Evolutionary conservation across 441 rosid species (phyloP).

Genomic region (Melastoma candidum): DNA sequence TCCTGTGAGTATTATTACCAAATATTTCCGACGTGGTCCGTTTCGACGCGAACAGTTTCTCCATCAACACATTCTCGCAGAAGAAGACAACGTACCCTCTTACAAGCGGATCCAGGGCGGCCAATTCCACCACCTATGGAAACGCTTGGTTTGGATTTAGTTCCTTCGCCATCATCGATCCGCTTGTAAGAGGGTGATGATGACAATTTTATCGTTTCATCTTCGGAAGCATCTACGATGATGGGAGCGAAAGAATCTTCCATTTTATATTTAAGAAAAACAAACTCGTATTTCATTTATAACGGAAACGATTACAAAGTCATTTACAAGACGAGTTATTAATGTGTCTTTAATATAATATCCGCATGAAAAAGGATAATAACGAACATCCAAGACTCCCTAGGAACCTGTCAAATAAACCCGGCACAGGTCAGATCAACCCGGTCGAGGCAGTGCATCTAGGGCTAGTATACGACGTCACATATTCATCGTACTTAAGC

Average conservation of each 20-base stretch:
- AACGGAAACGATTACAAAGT: no score
- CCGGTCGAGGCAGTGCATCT: slow-evolving; percentile 41
- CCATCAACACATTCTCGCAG: slow-evolving; percentile 51
- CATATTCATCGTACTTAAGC: slow-evolving; percentile 25
- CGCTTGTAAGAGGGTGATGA: not conserved
- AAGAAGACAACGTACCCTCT: slow-evolving; percentile 46
- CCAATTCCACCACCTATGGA: slow-evolving; percentile 27
- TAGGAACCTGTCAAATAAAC: slow-evolving; percentile 11
- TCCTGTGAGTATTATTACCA: no score
- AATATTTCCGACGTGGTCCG: no score
- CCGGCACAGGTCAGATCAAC: slow-evolving; percentile 57
- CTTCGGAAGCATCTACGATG: slow-evolving; percentile 40
- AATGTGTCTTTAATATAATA: not conserved
- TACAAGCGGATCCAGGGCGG: slow-evolving; percentile 50
- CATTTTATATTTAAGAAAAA: slow-evolving; percentile 28
- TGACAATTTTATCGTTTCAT: not conserved
- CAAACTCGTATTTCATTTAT: not conserved
- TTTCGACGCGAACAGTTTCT: slow-evolving; percentile 6
- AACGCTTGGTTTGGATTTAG: slow-evolving; percentile 32
- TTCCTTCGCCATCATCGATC: not conserved
- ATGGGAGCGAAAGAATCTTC: slow-evolving; percentile 24
- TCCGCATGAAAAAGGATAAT: slow-evolving; percentile 30
- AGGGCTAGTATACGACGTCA: slow-evolving; percentile 42
- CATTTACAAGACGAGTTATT: no score
- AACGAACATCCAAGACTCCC: no score